Base-by-base conservation (phyloP, 805 yeast genomes). In the Candida coquimbonensis region DNA sequence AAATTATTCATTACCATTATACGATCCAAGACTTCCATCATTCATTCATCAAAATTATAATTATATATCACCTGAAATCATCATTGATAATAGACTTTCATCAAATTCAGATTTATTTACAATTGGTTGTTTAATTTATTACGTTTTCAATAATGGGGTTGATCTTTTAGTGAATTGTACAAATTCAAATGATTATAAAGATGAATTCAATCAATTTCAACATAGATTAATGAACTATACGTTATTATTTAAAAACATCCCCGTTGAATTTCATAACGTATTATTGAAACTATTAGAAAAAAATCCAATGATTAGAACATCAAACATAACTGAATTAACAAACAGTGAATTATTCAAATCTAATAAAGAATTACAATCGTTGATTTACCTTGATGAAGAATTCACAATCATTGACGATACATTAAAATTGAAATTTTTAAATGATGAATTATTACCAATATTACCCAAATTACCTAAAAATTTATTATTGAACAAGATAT, bases 51-150 rank as follows among this genome's bases (percentile, higher is more conserved):
- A 86, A 17, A 81, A 84, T 51, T 71, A 85, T 52, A 81, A 84
- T 59, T 93, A 74, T 61, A 67, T 86, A 1, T 93, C 96, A 0
- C 99, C 99, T 0, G 96, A 89, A 57, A 67, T 91, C 32, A 69
- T 90, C 1, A 55, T 83, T 7, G 88, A 87, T 49, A 75, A 75
- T 45, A 72, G 74, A 21, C 67, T 87, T 4, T 79, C 77, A 32
- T 77, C 77, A 32, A 78, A 79, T 17, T 81, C 85, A 56, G 99
- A 93, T 60, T 75, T 87, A 34, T 93, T 90, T 72, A 79, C 96
- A 0, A 57, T 93, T 11, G 98, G 95, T 1, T 74, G 87, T 53
- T 60, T 93, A 46, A 79, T 89, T 3, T 83, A 74, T 59, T 81
- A 78, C 52, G 63, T 90, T 4, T 90, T 86, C 63, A 77, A 79